A percentile compares a stretch with the other conserved stretches of the same genome.
phyloP scores from a whole-genome alignment of 345 rosid species.

The Rubroshorea leprosula region DNA sequence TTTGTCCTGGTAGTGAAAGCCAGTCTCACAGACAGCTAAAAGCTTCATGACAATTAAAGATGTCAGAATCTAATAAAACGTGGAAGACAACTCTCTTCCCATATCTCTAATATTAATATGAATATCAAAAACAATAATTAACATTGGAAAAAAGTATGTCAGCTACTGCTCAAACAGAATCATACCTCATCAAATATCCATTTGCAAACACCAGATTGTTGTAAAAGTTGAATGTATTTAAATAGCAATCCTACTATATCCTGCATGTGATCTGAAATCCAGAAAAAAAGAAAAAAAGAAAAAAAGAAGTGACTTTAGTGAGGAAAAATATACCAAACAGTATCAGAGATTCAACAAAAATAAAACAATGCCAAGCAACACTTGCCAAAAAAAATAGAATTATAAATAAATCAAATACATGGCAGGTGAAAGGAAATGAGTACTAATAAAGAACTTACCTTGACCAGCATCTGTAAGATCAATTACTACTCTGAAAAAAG shows the following conservation, averaged over 20 bases:
- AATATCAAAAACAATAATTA: not conserved
- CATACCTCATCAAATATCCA: constrained; percentile 99
- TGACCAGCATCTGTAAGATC: constrained; percentile 90
- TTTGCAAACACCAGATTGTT: constrained; percentile 69
- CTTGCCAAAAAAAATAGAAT: not conserved
- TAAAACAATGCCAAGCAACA: not conserved
- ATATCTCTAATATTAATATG: too few relatives aligned
- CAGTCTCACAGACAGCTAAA: constrained; percentile 72
- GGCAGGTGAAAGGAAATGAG: not conserved
- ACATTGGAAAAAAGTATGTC: not conserved
- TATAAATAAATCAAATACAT: not conserved
- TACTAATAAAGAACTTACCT: constrained; percentile 50
- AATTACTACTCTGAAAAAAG: constrained; percentile 63
- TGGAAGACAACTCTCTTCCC: not conserved
- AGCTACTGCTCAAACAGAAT: not conserved
- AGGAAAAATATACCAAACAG: constrained; percentile 8
- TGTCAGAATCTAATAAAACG: constrained; percentile 20
- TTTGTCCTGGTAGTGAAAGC: constrained; percentile 87
- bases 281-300: too few relatives aligned
- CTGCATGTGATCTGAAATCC: constrained; percentile 67
- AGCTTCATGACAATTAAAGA: constrained; percentile 50
- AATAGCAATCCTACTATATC: constrained; percentile 74
- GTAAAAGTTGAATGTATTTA: constrained; percentile 69
- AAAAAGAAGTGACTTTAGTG: not conserved
- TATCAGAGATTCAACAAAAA: not conserved